Base-by-base conservation (phyloP, 2,329 filamentous ascomycete genomes). In the Trichoderma oligosporum region DNA sequence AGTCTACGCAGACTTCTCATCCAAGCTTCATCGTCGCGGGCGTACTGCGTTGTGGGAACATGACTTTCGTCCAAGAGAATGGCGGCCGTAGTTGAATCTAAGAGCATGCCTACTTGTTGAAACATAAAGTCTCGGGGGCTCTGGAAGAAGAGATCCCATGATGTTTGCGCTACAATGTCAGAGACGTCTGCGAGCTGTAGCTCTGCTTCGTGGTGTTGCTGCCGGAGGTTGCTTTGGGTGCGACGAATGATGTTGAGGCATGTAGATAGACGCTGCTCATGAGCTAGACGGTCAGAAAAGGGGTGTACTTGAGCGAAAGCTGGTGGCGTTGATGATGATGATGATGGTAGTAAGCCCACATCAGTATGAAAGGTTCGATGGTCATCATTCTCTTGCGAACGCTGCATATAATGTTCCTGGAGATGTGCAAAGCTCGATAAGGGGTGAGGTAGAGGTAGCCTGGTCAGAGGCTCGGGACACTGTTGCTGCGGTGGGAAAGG, bases 71-170 rank as follows among this genome's bases (percentile, higher is more conserved):
- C 39, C 0, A 29, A 18, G 9, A 53, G 9, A 7, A 44, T 24
- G 6, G 20, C 20, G 27, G 9, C 20, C 1, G 38, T 20, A 1
- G 29, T 9, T 11, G 39, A 7, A 22, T 42, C 20, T 27, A 29
- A 14, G 20, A 53, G 39, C 5, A 45, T 39, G 16, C 38, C 49
- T 51, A 55, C 41, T n/a, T 58, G 33, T 5, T 41, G 39, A 16
- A 31, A 38, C 22, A 55, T 27, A 9, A 47, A 58, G 6, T 55
- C 33, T 2, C 31, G 31, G 20, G 56, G 56, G 20, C 51, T 58
- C 2, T 44, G 52, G 29, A 39, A 31, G 45, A 56, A 56, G 33
- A 53, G 44, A 6, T 51, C 35, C 57, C 57, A 59, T 1, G 35
- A 25, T 4, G 42, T 38, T n/a, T 33, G 52, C 25, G 24, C 33